These are phyloP conservation scores for Phytophthora pinifolia DNA, from an alignment of 352 stramenopile genomes.

Conservation along the genomic window DNA sequence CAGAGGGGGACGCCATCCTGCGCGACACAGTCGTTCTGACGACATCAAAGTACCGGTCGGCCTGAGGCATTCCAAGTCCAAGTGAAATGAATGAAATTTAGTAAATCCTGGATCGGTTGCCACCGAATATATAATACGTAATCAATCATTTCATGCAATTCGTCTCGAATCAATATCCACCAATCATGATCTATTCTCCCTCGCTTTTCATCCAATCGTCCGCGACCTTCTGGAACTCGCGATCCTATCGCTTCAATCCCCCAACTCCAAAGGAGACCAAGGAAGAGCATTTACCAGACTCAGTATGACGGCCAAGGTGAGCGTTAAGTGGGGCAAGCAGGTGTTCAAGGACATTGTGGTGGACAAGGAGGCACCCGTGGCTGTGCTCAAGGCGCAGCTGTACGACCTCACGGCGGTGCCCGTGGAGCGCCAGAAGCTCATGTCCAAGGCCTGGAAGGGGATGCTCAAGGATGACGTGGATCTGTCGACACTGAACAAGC, in stretches of 20 bases:
- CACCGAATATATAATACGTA: neutral
- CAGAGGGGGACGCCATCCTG: slow-evolving; percentile 39
- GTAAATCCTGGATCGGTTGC: too few relatives aligned
- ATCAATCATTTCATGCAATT: neutral
- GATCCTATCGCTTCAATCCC: slow-evolving; percentile 26
- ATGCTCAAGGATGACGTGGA: slow-evolving; percentile 89
- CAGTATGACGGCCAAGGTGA: slow-evolving; percentile 57
- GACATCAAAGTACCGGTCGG: slow-evolving; percentile 44
- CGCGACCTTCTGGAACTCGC: slow-evolving; percentile 19
- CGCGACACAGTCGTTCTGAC: slow-evolving; percentile 54
- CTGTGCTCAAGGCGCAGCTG: slow-evolving; percentile 81
- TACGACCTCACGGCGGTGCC: slow-evolving; percentile 81
- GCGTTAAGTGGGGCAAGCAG: slow-evolving; percentile 89
- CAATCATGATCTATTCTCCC: neutral
- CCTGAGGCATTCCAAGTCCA: slow-evolving; percentile 3
- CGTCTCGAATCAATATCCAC: too few relatives aligned
- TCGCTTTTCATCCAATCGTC: slow-evolving; percentile 1
- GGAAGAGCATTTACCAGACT: neutral
- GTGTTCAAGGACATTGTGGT: slow-evolving; percentile 66
- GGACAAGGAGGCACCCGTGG: slow-evolving; percentile 65
- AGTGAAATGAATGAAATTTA: neutral
- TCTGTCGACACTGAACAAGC: slow-evolving; percentile 51
- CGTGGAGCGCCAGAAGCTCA: slow-evolving; percentile 87
- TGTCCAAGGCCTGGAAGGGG: slow-evolving; percentile 89
- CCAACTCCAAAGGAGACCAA: slow-evolving; percentile 3